Evolutionary conservation across 1,139 yeast species (phyloP), one percentile per base, ranked within the genome.

Genomic region (Lodderomyces jiufengensis): DNA sequence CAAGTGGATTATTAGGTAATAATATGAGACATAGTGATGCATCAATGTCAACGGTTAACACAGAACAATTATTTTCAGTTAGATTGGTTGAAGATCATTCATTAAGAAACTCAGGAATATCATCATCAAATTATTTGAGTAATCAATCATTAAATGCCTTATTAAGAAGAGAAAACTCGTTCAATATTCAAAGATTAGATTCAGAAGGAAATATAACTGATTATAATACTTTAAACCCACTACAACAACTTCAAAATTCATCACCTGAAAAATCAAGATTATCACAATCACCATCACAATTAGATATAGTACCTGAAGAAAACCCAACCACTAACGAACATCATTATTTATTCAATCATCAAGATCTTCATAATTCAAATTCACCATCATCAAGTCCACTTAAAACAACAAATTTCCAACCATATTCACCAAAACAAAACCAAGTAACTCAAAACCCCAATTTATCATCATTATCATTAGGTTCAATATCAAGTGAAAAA

Each of bases 31-130:
- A 76, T 33, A 84, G 94, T 13, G 69, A 78, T 41, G 76, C 75
- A 24, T 84, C 96, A 1, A 53, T 84, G 45, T 90, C 92, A 24
- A 87, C 96, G 0, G 92, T 88, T 20, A 81, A 92, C 33, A 85
- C 96, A 0, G 88, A 82, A 39, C 94, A 87, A 56, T 68, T 88
- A 32, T 73, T 87, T 51, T 83, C 88, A 8, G 87, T 92, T 27
- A 74, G 90, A 50, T 64, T 86, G 34, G 90, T 86, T 16, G 84
- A 80, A 15, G 83, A 79, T 47, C 49, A 70, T 15, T 61, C 65
- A 5, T 45, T 57, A 34, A 58, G 78, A 50, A 70, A 68, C 39
- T 59, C 70, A 2, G 49, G 50, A 23, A 50, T 49, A 9, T 22
- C 32, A 3, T 58, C 63, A n/a, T 55, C 54, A 10, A 55, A 53